A percentile compares a stretch with the other conserved stretches of the same genome.
Conservation (phyloP, 116 monocot genomes). For the Phalaenopsis hybrid region DNA sequence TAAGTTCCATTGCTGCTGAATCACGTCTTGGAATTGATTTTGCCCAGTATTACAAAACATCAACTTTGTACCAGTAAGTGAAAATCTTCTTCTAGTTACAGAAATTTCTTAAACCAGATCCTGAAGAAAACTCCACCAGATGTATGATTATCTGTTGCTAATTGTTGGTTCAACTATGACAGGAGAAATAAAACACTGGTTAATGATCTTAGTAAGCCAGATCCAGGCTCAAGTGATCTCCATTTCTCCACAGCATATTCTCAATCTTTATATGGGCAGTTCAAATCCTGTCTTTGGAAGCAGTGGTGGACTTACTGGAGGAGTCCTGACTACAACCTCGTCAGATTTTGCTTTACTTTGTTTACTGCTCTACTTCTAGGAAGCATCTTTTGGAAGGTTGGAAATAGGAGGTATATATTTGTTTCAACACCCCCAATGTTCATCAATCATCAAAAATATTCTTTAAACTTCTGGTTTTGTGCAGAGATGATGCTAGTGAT, state of each 20-base stretch:
- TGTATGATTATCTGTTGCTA: background rate
- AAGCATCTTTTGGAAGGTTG: constrained; percentile 47
- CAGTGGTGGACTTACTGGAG: constrained; percentile 65
- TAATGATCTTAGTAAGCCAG: constrained; percentile 31
- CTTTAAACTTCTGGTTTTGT: background rate
- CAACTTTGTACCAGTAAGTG: constrained; percentile 34
- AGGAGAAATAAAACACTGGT: constrained; percentile 42
- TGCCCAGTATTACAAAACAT: constrained; percentile 34
- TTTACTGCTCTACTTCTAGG: constrained; percentile 48
- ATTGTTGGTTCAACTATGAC: background rate
- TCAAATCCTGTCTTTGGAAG: constrained; percentile 58
- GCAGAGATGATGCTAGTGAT: constrained; percentile 34
- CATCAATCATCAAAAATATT: background rate
- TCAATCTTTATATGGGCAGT: constrained; percentile 30
- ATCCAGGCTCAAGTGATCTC: constrained; percentile 29
- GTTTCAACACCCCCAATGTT: background rate
- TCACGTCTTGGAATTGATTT: constrained; percentile 35
- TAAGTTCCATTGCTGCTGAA: constrained; percentile 43
- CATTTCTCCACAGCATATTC: constrained; percentile 37
- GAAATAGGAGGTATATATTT: constrained; percentile 25
- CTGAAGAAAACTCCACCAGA: background rate
- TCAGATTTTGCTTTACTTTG: constrained; percentile 43
- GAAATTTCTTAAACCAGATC: background rate
- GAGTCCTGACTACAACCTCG: constrained; percentile 55
- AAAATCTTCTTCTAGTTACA: background rate